Base-by-base conservation (phyloP, 208 protist genomes). In the Strigomonas oncopelti region DNA sequence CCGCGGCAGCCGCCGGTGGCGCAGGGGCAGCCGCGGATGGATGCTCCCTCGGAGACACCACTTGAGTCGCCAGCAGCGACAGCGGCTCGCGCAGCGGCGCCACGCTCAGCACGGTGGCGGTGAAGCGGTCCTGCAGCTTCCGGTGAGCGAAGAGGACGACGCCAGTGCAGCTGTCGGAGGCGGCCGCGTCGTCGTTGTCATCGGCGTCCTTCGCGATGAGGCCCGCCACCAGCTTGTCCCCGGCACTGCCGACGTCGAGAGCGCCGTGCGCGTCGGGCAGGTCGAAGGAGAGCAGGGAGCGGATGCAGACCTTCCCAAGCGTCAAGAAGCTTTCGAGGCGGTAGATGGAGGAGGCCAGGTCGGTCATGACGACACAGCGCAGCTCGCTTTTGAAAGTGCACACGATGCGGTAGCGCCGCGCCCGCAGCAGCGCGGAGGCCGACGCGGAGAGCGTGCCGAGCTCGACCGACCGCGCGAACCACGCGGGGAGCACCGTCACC, bases 271-370 rank as follows among this genome's bases (percentile, higher is more conserved):
- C 48, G 57, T 65, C 52, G 55, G 45, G 61, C 54, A 51, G 48
- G 63, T 71, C 36, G 46, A 81, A 72, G 46, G 71, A 59, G 28
- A 74, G 67, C 64, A 88, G 72, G 8, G 82, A 83, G 45, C 70
- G 48, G 52, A 87, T 36, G 36, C 71, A 55, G 32, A 79, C 74
- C n/a, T 54, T 45, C 8, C 88, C 88, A 18, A 88, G 56, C 1
- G 89, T 81, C 24, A 92, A 59, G 76, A 91, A 92, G 32, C 70
- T 72, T 73, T 94, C 86, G 25, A 92, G 80, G 8, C 75, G 78
- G 62, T 76, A 80, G 32, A 67, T 53, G 27, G 67, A 38, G 7
- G 77, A 69, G 14, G 79, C 64, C 20, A 90, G 68, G 65, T 94
- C 86, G 8, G 89, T 63, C 80, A 91, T 83, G 32, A 91, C 86